Evolutionary conservation across 2,329 filamentous ascomycete species (phyloP).

Genomic region (Ophiostoma novo-ulmi): DNA sequence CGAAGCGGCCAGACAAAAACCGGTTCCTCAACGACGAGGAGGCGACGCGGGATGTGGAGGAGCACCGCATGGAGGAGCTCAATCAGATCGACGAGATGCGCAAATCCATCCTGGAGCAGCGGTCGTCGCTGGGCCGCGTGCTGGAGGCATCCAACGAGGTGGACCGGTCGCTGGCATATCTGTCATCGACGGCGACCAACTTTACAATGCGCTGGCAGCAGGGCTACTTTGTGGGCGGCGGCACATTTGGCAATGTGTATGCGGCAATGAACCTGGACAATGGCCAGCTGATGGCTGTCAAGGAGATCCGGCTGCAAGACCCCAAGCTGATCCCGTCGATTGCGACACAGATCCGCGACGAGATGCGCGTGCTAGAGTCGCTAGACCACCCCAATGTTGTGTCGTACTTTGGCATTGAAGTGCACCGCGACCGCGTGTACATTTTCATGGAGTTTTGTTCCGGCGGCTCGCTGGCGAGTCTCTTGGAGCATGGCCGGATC

Average conservation of each 20-base stretch:
- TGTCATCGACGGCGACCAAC: slow-evolving; percentile 91
- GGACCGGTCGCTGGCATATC: slow-evolving; percentile 85
- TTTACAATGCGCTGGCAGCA: slow-evolving; percentile 97
- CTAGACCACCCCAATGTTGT: slow-evolving; percentile 97
- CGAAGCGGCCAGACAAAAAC: slow-evolving; percentile 70
- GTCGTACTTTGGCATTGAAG: slow-evolving; percentile 95
- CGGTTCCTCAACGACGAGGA: slow-evolving; percentile 74
- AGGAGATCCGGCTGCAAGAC: slow-evolving; percentile 95
- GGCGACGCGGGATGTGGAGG: slow-evolving; percentile 66
- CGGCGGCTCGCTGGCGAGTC: slow-evolving; percentile 80
- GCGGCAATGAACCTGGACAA: slow-evolving; percentile 96
- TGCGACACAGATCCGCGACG: slow-evolving; percentile 87
- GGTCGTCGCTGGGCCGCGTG: slow-evolving; percentile 82
- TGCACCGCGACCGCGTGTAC: slow-evolving; percentile 98
- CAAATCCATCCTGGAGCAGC: slow-evolving; percentile 74
- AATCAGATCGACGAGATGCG: slow-evolving; percentile 71
- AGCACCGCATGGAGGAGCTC: slow-evolving; percentile 69
- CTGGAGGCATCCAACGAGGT: slow-evolving; percentile 93
- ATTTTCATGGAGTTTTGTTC: slow-evolving; percentile 99
- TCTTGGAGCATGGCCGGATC: slow-evolving; percentile 92
- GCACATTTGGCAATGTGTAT: slow-evolving; percentile 96
- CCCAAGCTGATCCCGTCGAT: slow-evolving; percentile 93
- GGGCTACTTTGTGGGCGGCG: slow-evolving; percentile 94
- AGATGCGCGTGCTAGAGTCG: slow-evolving; percentile 94
- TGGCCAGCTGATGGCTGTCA: slow-evolving; percentile 95